These are phyloP conservation scores for Senna tora DNA, from an alignment of 306 rosid species.

Conservation along the genomic window DNA sequence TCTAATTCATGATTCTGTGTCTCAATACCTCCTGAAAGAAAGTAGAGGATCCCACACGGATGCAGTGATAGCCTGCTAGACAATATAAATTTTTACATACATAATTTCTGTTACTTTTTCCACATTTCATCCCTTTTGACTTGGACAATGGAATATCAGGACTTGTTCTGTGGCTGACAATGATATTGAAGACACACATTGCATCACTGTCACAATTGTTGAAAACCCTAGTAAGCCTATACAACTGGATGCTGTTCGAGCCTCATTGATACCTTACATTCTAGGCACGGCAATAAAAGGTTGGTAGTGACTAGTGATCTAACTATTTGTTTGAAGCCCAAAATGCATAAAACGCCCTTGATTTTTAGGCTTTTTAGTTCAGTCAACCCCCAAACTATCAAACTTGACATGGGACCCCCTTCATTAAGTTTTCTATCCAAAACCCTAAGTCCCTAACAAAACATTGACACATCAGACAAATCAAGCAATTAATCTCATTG, in stretches of 20 bases:
- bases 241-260: conserved; percentile 60
- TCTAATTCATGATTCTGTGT: background rate
- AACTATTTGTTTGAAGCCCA: background rate
- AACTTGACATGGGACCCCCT: too few relatives aligned
- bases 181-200: conserved; percentile 46
- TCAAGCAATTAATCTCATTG: too few relatives aligned
- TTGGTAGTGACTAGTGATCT: conserved; percentile 42
- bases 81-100: conserved; percentile 1
- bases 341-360: too few relatives aligned
- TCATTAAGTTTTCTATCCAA: too few relatives aligned
- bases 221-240: conserved; percentile 51
- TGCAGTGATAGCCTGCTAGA: conserved; percentile 2
- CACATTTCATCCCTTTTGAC: conserved; percentile 43
- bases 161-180: conserved; percentile 50
- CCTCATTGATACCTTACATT: conserved; percentile 67
- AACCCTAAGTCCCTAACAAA: too few relatives aligned
- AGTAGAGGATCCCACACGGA: background rate
- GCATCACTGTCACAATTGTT: conserved; percentile 61
- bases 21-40: conserved; percentile 3
- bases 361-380: too few relatives aligned
- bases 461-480: too few relatives aligned
- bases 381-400: too few relatives aligned
- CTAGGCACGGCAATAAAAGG: conserved; percentile 76
- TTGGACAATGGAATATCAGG: conserved; percentile 56
- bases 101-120: conserved; percentile 19